Percentiles rank a stretch among this genome's conserved stretches.
Evolutionary conservation across 148 eudicot species (phyloP).

Genomic region (Persicaria maculosa): DNA sequence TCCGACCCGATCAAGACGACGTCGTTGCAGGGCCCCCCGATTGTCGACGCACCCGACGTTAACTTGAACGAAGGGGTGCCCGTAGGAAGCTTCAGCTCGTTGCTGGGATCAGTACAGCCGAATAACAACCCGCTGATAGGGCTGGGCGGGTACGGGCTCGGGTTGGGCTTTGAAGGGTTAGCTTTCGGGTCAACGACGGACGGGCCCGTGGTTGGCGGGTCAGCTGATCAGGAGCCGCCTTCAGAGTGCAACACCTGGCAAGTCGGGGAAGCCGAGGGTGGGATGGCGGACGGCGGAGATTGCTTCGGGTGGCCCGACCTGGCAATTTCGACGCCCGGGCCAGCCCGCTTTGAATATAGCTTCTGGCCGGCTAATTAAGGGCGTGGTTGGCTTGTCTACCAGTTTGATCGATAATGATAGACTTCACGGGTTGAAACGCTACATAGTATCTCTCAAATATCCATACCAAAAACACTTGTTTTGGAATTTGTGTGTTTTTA

Average conservation of each 20-base stretch:
- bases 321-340: background rate
- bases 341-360: background rate
- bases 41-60: background rate
- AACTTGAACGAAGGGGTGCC: background rate
- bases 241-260: background rate
- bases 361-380: constrained; percentile 3
- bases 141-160: constrained; percentile 6
- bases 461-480: too few relatives aligned
- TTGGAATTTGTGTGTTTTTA: too few relatives aligned
- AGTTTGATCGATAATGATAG: too few relatives aligned
- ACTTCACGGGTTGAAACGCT: too few relatives aligned
- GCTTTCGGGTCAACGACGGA: background rate
- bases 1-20: too few relatives aligned
- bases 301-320: constrained; percentile 10
- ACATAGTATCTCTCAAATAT: too few relatives aligned
- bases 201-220: background rate
- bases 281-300: background rate
- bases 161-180: background rate
- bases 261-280: background rate
- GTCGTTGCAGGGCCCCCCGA: background rate
- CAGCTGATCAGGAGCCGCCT: background rate
- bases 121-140: background rate
- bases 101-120: background rate
- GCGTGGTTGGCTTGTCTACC: too few relatives aligned
- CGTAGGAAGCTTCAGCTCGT: background rate